Conservation (phyloP, 108 stramenopile genomes). For the Aurantiochytrium sp. region DNA sequence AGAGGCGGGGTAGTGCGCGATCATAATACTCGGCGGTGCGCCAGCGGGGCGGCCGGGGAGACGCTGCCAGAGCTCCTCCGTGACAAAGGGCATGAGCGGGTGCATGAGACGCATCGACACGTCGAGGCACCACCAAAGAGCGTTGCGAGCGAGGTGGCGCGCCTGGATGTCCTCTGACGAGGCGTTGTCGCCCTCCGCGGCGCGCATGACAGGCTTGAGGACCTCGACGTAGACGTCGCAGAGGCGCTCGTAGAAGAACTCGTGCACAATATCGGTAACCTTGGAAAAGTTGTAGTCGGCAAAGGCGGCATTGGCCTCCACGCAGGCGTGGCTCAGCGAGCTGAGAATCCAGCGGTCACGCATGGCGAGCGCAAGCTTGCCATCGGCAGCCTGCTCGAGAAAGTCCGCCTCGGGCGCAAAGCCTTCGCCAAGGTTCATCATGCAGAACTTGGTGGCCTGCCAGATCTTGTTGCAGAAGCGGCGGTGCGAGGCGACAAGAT, state of each 20-base stretch:
- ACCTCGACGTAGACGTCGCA: constrained; percentile 94
- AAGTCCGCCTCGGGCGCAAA: background rate
- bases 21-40: constrained; percentile 84
- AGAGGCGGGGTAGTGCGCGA: constrained; percentile 76
- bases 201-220: constrained; percentile 88
- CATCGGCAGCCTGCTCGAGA: background rate
- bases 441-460: constrained; percentile 84
- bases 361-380: constrained; percentile 45
- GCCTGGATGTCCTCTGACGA: constrained; percentile 54
- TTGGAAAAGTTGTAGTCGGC: constrained; percentile 75
- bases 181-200: constrained; percentile 31
- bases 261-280: constrained; percentile 70
- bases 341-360: constrained; percentile 87
- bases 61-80: constrained; percentile 98
- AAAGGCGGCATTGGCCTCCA: constrained; percentile 65
- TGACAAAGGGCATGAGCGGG: constrained; percentile 98
- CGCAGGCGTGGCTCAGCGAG: constrained; percentile 65
- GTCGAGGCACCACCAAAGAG: constrained; percentile 82
- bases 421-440: constrained; percentile 48
- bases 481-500: constrained; percentile 91
- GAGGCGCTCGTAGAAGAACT: constrained; percentile 87
- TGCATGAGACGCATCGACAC: constrained; percentile 82
- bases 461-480: constrained; percentile 99
- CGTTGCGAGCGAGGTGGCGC: constrained; percentile 48
- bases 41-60: constrained; percentile 86